phyloP scores from a whole-genome alignment of 1,284 basidiomycete species.

The Phylloboletellus chloephorus region DNA sequence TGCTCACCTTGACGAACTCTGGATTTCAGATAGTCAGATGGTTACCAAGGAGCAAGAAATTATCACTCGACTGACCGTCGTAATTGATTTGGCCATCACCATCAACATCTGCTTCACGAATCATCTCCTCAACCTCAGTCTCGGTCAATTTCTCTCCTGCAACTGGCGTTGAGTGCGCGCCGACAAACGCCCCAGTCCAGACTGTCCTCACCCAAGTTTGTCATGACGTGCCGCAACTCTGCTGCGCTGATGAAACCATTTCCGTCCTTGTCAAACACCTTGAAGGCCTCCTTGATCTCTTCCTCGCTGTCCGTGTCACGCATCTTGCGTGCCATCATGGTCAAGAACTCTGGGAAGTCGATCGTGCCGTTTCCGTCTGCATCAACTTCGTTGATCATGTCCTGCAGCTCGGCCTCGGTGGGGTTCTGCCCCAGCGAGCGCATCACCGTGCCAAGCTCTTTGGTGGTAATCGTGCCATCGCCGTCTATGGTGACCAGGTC shows the following conservation, averaged over 20 bases:
- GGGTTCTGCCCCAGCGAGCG: constrained; percentile 95
- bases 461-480: constrained; percentile 95
- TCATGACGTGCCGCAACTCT: constrained; percentile 91
- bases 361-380: constrained; percentile 82
- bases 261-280: constrained; percentile 80
- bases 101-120: constrained; percentile 95
- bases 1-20: constrained; percentile 67
- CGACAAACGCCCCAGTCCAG: neutral
- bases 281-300: constrained; percentile 78
- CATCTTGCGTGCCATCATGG: constrained; percentile 97
- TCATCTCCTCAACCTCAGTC: constrained; percentile 96
- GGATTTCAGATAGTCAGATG: constrained; percentile 2
- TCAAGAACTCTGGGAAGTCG: constrained; percentile 93
- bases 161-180: constrained; percentile 14
- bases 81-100: constrained; percentile 91
- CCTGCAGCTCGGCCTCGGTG: constrained; percentile 90
- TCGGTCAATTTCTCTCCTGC: constrained; percentile 89
- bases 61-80: constrained; percentile 48
- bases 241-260: constrained; percentile 78
- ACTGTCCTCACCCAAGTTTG: constrained; percentile 67
- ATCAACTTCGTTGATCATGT: constrained; percentile 95
- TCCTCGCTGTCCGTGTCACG: constrained; percentile 84
- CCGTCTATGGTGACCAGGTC: constrained; percentile 54
- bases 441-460: constrained; percentile 97
- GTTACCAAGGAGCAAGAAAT: neutral